Conservation (phyloP, 2,329 filamentous ascomycete genomes). For the Diaporthe citriasiana region DNA sequence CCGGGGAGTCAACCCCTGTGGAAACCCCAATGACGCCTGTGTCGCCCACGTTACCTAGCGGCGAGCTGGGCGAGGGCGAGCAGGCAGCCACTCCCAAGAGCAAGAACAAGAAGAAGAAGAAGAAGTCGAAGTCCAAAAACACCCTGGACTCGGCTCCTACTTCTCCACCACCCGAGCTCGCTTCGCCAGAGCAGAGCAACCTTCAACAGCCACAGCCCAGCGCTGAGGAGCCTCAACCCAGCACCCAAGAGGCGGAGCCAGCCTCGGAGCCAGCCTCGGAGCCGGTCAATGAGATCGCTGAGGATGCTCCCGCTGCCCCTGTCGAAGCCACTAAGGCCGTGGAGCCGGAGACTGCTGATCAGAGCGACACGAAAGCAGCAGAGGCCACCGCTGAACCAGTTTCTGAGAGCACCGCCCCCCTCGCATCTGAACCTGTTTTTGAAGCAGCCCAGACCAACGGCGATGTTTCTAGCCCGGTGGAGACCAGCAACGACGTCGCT, state of each 20-base stretch:
- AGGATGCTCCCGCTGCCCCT: background rate
- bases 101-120: constrained; percentile 43
- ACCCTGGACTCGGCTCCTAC: constrained; percentile 23
- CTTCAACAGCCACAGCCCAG: constrained; percentile 7
- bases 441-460: constrained; percentile 9
- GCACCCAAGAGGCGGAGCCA: constrained; percentile 8
- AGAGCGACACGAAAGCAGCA: background rate
- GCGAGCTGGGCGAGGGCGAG: constrained; percentile 23
- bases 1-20: constrained; percentile 30
- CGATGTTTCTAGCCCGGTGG: background rate
- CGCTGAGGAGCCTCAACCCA: constrained; percentile 1
- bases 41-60: constrained; percentile 28
- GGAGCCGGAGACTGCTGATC: constrained; percentile 18
- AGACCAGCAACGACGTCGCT: background rate
- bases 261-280: background rate
- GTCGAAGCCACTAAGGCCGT: constrained; percentile 25
- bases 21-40: constrained; percentile 36
- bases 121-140: constrained; percentile 41
- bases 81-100: constrained; percentile 39
- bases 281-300: background rate
- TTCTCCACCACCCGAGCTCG: constrained; percentile 36
- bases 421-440: constrained; percentile 12
- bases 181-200: constrained; percentile 1
- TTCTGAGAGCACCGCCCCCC: background rate
- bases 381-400: background rate